These are phyloP conservation scores for Solanum chacoense DNA, from an alignment of 305 asterid genomes.

Conservation along the genomic window DNA sequence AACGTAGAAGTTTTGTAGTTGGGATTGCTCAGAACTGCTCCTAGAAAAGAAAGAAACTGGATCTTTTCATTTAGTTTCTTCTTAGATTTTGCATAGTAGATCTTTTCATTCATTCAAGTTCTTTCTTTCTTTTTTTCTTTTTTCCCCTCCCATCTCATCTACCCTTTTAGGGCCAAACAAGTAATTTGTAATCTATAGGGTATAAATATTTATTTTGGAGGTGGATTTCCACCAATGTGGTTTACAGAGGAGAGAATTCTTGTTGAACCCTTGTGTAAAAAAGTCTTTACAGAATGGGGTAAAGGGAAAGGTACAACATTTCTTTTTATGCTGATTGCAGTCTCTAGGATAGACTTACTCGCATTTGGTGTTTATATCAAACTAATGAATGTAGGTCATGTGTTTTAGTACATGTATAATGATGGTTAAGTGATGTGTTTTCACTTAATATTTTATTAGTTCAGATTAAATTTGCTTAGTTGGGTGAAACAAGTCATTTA, in stretches of 20 bases:
- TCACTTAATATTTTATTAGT: neutral
- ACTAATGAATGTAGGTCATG: neutral
- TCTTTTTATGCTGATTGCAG: neutral
- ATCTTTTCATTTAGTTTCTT: neutral
- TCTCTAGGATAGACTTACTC: neutral
- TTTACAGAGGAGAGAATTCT: slow-evolving; percentile 7
- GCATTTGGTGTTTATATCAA: neutral
- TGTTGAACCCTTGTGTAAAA: neutral
- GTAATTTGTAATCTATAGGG: slow-evolving; percentile 19
- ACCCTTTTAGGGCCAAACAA: slow-evolving; percentile 2
- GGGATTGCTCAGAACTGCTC: slow-evolving; percentile 18
- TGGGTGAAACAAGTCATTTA: neutral
- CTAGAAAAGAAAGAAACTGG: neutral
- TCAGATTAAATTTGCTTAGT: neutral
- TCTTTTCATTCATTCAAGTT: slow-evolving; percentile 30
- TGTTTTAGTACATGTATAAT: neutral
- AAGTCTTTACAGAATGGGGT: neutral
- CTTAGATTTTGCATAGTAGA: slow-evolving; percentile 9
- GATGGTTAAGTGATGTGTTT: neutral
- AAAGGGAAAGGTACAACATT: neutral
- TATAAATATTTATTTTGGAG: slow-evolving; percentile 31
- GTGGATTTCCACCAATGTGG: slow-evolving; percentile 25
- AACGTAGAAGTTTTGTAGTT: slow-evolving; percentile 38
- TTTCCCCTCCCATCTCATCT: slow-evolving; percentile 1
- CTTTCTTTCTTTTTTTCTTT: slow-evolving; percentile 19